These are phyloP conservation scores for Lavandula angustifolia DNA, from an alignment of 257 asterid genomes.

Conservation along the genomic window DNA sequence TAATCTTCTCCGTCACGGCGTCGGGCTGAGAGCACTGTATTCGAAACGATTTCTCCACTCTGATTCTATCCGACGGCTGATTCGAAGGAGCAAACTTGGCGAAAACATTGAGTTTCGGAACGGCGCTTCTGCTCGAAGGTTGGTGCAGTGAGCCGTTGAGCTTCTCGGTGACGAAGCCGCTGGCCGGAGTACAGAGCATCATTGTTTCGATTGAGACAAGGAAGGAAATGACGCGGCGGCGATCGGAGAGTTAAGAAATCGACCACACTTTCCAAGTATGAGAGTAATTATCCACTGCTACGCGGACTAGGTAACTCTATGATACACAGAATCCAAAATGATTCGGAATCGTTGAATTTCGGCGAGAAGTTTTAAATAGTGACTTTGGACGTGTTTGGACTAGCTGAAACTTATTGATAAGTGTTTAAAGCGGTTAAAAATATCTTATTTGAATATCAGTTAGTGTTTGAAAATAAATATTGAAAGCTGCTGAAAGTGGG, in stretches of 20 bases:
- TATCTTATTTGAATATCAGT: too few species aligned
- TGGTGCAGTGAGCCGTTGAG: constrained; percentile 30
- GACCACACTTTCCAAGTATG: background rate
- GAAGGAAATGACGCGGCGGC: constrained; percentile 6
- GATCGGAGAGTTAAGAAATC: constrained; percentile 1
- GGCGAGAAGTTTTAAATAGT: too few species aligned
- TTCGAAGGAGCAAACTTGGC: constrained; percentile 35
- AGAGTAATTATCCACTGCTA: background rate
- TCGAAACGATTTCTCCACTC: constrained; percentile 26
- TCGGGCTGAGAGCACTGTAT: constrained; percentile 46
- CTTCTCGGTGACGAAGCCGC: constrained; percentile 29
- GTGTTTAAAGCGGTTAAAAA: too few species aligned
- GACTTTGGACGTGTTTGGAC: too few species aligned
- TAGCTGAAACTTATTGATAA: too few species aligned
- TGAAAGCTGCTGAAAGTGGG: too few species aligned
- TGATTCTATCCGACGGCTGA: constrained; percentile 29
- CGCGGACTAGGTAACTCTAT: background rate
- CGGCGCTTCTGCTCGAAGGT: constrained; percentile 33
- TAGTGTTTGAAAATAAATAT: too few species aligned
- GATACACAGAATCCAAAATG: too few species aligned
- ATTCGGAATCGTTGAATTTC: too few species aligned
- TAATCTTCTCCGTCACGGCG: constrained; percentile 24
- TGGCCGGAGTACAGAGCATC: constrained; percentile 38
- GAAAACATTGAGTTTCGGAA: constrained; percentile 28
- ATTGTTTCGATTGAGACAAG: constrained; percentile 28